Percentiles rank a stretch among this genome's conserved stretches.
phyloP scores from a whole-genome alignment of 139 green algal genomes.

The Chlorella sp. region DNA sequence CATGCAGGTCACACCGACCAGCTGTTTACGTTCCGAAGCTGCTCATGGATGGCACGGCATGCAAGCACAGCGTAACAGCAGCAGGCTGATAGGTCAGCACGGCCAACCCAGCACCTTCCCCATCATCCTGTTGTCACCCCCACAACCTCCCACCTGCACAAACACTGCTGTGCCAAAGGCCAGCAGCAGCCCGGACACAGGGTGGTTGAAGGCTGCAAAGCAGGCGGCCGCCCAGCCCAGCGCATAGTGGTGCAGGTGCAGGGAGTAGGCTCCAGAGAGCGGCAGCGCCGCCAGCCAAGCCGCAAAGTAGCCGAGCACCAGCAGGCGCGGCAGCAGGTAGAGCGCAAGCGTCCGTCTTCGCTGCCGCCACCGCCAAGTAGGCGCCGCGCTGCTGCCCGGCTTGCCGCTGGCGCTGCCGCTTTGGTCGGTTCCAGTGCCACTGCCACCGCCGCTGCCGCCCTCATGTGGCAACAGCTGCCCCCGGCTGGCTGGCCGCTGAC shows the following conservation, averaged over 20 bases:
- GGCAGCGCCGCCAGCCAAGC: conserved; percentile 1
- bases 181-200: conserved; percentile 13
- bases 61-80: neutral
- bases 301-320: conserved; percentile 8
- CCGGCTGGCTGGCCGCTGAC: neutral
- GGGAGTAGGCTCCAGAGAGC: neutral
- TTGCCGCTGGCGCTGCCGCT: neutral
- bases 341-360: neutral
- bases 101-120: too few relatives aligned
- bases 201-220: conserved; percentile 28
- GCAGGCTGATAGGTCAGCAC: too few relatives aligned
- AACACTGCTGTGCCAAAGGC: neutral
- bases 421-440: too few relatives aligned
- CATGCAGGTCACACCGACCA: neutral
- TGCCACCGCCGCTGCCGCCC: neutral
- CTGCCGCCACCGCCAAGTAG: neutral
- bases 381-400: neutral
- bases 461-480: too few relatives aligned
- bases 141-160: neutral
- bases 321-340: conserved; percentile 20
- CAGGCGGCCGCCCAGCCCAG: conserved; percentile 17
- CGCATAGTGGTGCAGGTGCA: conserved; percentile 33
- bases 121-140: too few relatives aligned
- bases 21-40: neutral
- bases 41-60: neutral